Base-by-base conservation (phyloP, 345 rosid species). In the Eucalyptus guilfoylei region DNA sequence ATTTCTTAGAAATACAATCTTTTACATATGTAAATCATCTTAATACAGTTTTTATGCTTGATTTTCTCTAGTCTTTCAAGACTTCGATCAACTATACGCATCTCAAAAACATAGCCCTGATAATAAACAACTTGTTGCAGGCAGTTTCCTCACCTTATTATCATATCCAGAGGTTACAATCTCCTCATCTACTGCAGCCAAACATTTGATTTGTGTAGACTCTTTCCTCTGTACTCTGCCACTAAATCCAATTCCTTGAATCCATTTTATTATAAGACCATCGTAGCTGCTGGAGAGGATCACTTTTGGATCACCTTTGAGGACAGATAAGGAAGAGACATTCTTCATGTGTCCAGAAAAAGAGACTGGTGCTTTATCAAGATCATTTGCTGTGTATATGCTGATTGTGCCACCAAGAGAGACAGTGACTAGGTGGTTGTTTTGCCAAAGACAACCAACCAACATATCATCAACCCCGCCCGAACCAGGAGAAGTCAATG, bases 391-490 rank as follows among this genome's bases (percentile, higher is more conserved):
- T 54, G 97, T 93, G 92, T 95, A 97, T 86, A 96, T 88, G 90
- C 95, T 97, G 64, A 96, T 91, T 87, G 95, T 95, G 30, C 98
- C 99, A 87, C 99, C 99, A 44, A 97, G 98, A 89, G 99, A 97
- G 90, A 97, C 95, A 21, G 95, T 95, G 91, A 97, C 98, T 86
- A 96, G 94, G 92, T 96, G 94, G 91, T 95, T 95, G 90, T 96
- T 95, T 91, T 94, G 98, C 99, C 99, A 97, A 72, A 96, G 96
- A 91, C 99, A 96, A 88, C 99, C 98, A 42, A 97, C 98, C 69
- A 97, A 93, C 99, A 97, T 97, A 90, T 96, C 99, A 80, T 97
- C 97, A 85, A 97, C 93, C 89, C 98, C 98, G 30, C 98, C 98
- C 7, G 95, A 92, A 88, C 95, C 96, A 81, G 96, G 80, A 92